phyloP scores from a whole-genome alignment of 139 green algal species.

The Tetradesmus lagerheimii region DNA sequence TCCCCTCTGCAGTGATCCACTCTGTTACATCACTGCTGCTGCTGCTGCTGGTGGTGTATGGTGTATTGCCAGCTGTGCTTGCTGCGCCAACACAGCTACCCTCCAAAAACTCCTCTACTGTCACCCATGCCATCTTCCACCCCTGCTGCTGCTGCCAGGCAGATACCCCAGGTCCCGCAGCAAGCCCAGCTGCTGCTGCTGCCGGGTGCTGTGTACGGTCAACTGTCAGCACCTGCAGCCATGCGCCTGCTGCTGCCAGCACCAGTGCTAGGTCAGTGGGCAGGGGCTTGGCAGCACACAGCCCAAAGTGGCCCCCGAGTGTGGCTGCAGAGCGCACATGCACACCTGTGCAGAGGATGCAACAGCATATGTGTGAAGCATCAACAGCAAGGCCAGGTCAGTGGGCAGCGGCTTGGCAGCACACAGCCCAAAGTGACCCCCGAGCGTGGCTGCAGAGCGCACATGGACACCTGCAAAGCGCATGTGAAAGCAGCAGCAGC shows the following conservation, averaged over 20 bases:
- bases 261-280: slow-evolving; percentile 22
- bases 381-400: too few relatives aligned
- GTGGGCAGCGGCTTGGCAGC: too few relatives aligned
- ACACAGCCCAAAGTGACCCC: too few relatives aligned
- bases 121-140: slow-evolving; percentile 18
- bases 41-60: slow-evolving; percentile 6
- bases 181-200: neutral
- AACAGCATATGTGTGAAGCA: neutral
- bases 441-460: too few relatives aligned
- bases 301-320: slow-evolving; percentile 30
- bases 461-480: too few relatives aligned
- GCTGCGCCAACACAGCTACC: slow-evolving; percentile 1
- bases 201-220: neutral
- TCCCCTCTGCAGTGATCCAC: neutral
- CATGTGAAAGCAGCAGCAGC: too few relatives aligned
- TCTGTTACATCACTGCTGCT: neutral
- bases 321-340: slow-evolving; percentile 33
- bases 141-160: neutral
- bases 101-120: slow-evolving; percentile 14
- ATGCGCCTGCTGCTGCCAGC: slow-evolving; percentile 36
- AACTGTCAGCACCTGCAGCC: slow-evolving; percentile 28
- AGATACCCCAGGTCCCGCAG: neutral
- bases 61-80: neutral
- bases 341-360: neutral
- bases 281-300: slow-evolving; percentile 1